Evolutionary conservation across 257 asterid genomes (phyloP).

Genomic region (Solanum sejunctum): DNA sequence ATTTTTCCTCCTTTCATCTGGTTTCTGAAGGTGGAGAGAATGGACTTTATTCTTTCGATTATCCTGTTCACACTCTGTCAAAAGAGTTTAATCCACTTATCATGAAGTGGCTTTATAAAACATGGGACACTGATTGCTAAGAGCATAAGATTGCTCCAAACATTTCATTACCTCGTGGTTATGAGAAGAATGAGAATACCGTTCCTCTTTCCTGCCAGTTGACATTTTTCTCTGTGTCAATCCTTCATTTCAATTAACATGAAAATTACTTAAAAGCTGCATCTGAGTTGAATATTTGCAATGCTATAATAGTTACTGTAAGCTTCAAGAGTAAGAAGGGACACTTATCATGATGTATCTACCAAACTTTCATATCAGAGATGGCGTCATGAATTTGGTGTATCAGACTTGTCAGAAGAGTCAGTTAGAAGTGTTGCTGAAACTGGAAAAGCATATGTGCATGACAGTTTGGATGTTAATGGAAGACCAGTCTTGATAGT

Average conservation of each 20-base stretch:
- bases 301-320: neutral
- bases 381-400: constrained; percentile 73
- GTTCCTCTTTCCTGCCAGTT: neutral
- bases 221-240: neutral
- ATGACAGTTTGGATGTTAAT: constrained; percentile 39
- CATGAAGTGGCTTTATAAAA: neutral
- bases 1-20: neutral
- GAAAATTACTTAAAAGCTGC: neutral
- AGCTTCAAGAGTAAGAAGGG: neutral
- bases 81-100: neutral
- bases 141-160: neutral
- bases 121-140: neutral
- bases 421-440: constrained; percentile 39
- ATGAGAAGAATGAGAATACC: neutral
- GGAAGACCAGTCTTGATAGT: constrained; percentile 65
- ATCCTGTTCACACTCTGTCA: neutral
- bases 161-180: neutral
- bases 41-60: neutral
- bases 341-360: neutral
- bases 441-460: constrained; percentile 72
- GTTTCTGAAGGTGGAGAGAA: neutral
- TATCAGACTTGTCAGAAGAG: constrained; percentile 62
- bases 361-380: constrained; percentile 24
- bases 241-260: neutral
- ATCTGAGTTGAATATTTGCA: neutral